Evolutionary conservation across 768 basidiomycete species (phyloP), one percentile per base, ranked within the genome.

Genomic region (Phaffia tasmanica): DNA sequence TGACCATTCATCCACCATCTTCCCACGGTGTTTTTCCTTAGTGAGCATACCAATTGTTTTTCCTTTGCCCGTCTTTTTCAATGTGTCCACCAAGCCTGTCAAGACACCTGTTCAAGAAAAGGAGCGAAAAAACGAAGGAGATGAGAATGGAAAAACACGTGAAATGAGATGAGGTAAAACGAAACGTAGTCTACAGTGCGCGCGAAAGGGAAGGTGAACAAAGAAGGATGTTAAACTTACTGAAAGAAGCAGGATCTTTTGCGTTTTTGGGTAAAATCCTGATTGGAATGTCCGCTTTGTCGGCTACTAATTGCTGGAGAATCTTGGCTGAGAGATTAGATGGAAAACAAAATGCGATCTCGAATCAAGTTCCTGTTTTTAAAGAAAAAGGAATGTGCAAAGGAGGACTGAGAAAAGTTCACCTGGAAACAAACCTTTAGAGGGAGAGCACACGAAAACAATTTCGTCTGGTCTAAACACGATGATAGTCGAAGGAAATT

Each of bases 401-500:
- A 53, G 27, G 15, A 47, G 46, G 19, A 60, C 42, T 50, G 9
- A 29, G 27, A 7, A 42, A 3, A 62, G 16, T 60, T n/a, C 56
- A 62, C 27, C 56, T 42, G 18, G 59, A 7, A 32, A 50, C 25
- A 50, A 27, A 90, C 92, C 88, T 83, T 97, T 94, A 23, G 86
- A 88, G 1, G 87, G 82, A 27, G 90, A 93, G 70, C 89, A 92
- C 30, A 95, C 78, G 50, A 97, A 86, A 46, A 80, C 79, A 23
- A 98, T 78, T 73, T 83, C 87, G 63, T 85, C 80, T 72, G 86
- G 86, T 65, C 85, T 82, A 72, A 98, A 87, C 23, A 97, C 79
- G 66, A 93, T 81, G 32, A 97, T 80, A 0, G 94, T 97, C 0
- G 91, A 90, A 2, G 94, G 95, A 74, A 98, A 98, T 77, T 99